These are phyloP conservation scores for Bimuria novae-zelandiae DNA, from an alignment of 2,329 filamentous ascomycete species.

Conservation along the genomic window DNA sequence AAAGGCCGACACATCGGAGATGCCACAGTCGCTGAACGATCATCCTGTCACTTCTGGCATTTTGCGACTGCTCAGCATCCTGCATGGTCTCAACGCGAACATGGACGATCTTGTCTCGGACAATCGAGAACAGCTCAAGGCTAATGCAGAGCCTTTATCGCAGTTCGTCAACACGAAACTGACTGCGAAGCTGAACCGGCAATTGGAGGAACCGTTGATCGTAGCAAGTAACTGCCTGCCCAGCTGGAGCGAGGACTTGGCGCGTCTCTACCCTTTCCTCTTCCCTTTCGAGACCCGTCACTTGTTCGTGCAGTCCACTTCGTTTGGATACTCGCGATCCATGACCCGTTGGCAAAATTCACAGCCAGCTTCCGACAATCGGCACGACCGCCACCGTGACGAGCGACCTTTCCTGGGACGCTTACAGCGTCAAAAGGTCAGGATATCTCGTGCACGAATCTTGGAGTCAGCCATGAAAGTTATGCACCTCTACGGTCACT, in stretches of 20 bases:
- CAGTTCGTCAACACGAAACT: conserved; percentile 99
- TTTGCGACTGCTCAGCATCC: conserved; percentile 81
- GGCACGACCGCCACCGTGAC: conserved; percentile 80
- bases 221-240: conserved; percentile 96
- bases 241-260: conserved; percentile 93
- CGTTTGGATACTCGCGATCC: conserved; percentile 94
- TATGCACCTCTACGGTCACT: conserved; percentile 98
- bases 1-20: conserved; percentile 61
- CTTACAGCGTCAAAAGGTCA: conserved; percentile 95
- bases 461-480: conserved; percentile 97
- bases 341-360: conserved; percentile 98
- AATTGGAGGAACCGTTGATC: conserved; percentile 93
- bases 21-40: conserved; percentile 80
- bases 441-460: conserved; percentile 92
- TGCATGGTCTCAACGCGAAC: conserved; percentile 92
- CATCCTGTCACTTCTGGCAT: conserved; percentile 86
- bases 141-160: conserved; percentile 81
- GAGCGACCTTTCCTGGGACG: conserved; percentile 90
- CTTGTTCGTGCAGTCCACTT: conserved; percentile 95
- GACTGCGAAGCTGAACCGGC: conserved; percentile 94
- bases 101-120: conserved; percentile 87
- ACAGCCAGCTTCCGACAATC: conserved; percentile 77
- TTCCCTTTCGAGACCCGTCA: conserved; percentile 98
- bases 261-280: conserved; percentile 90
- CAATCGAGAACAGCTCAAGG: conserved; percentile 69